These are phyloP conservation scores for Bjerkandera adusta DNA, from an alignment of 1,284 basidiomycete species.

Conservation along the genomic window DNA sequence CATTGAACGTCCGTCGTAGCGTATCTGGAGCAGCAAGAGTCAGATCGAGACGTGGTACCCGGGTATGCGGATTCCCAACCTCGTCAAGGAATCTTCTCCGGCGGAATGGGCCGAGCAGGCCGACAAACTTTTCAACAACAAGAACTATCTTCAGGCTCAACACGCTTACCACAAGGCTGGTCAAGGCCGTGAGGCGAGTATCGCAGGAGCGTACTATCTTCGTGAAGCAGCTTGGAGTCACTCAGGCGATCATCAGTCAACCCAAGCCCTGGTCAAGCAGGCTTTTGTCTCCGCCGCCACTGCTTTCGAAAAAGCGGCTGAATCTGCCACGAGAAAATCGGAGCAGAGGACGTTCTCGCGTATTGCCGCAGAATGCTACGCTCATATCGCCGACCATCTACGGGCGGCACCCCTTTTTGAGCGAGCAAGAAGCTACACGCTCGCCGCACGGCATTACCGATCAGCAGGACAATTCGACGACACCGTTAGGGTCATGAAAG, in stretches of 20 bases:
- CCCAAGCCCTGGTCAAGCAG: constrained; percentile 16
- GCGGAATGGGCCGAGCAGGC: constrained; percentile 60
- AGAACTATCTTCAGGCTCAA: constrained; percentile 56
- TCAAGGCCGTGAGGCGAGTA: constrained; percentile 33
- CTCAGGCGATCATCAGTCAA: constrained; percentile 35
- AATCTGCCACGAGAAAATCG: not conserved
- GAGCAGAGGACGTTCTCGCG: constrained; percentile 35
- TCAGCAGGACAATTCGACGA: constrained; percentile 51
- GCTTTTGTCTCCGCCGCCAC: not conserved
- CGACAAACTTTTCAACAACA: constrained; percentile 48
- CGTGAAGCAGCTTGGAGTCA: constrained; percentile 36
- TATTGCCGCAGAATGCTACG: constrained; percentile 50
- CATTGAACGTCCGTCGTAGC: constrained; percentile 29
- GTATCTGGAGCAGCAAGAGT: constrained; percentile 43
- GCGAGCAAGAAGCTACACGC: constrained; percentile 21
- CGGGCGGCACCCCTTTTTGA: not conserved
- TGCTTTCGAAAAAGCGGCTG: not conserved
- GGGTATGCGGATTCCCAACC: constrained; percentile 40
- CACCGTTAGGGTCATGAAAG: constrained; percentile 45
- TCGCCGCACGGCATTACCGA: constrained; percentile 45
- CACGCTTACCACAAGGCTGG: constrained; percentile 59
- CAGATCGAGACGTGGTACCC: constrained; percentile 44
- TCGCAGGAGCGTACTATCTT: constrained; percentile 46
- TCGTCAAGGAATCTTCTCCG: constrained; percentile 44
- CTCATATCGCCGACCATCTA: not conserved